Base-by-base conservation (phyloP, 2,329 filamentous ascomycete species). In the Trichoderma breve region DNA sequence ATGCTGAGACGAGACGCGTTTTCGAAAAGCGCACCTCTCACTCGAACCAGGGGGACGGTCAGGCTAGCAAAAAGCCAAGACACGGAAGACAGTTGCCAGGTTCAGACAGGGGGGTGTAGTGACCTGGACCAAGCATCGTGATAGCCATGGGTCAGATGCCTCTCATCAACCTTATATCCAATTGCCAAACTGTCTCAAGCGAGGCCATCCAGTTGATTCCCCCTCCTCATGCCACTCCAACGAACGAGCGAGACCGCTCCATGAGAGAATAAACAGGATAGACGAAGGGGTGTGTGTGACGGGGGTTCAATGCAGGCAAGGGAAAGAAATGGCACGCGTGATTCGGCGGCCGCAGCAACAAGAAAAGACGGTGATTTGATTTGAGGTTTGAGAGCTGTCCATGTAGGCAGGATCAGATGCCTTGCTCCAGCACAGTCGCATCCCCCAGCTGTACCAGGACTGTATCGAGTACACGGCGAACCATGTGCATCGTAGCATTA, bases 401-500 rank as follows among this genome's bases (percentile, higher is more conserved):
- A 58, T 58, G 65, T 58, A 58, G 65, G 65, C 65, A 68, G 65
- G 65, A 68, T 68, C 65, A 58, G 57, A 57, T 68, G 65, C 65
- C 65, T 68, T 43, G 65, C 26, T n/a, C 39, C 39, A 28, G 51
- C 36, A 58, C 51, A 28, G 65, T 58, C 64, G 24, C 24, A 67
- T 57, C 24, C 21, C 28, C 55, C 55, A 30, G 55, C 55, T 8
- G 55, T 60, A 21, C 47, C 57, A 32, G 30, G 26, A n/a, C 18
- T 39, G 62, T 51, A 51, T 21, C 24, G 24, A 51, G 34, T 21
- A 32, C 39, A 51, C 12, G 28, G 26, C 34, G 32, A 60, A 60
- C 57, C 57, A 60, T 60, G 57, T 60, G 57, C 28, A 32, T 39
- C 34, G 47, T 66, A 26, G 63, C 47, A 66, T 66, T 68, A 68